Conservation (phyloP, 225 moss, liverwort and hornwort species). For the Anthoceros angustus region DNA sequence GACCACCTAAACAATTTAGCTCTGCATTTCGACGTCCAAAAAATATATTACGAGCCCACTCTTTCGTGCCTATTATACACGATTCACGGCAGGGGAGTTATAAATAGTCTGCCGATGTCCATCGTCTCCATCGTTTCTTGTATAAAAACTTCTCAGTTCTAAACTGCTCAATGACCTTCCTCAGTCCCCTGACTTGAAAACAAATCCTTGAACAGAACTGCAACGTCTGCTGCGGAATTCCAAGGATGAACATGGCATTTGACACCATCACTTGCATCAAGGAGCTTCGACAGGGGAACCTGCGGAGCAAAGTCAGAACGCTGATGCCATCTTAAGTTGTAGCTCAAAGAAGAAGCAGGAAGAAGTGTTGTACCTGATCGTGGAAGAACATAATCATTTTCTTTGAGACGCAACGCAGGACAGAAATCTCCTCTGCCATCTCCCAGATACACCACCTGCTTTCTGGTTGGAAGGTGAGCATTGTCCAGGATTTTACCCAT, state of each 20-base stretch:
- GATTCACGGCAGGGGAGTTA: no score
- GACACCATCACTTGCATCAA: slow-evolving; percentile 17
- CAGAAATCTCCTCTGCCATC: slow-evolving; percentile 48
- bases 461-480: slow-evolving; percentile 9
- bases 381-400: slow-evolving; percentile 37
- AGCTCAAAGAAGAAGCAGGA: background rate
- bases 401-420: slow-evolving; percentile 32
- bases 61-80: no score
- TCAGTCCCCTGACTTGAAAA: background rate
- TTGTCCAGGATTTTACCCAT: slow-evolving; percentile 20
- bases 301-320: slow-evolving; percentile 10
- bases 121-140: no score
- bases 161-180: background rate
- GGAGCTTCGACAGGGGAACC: slow-evolving; percentile 27
- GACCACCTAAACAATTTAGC: no score
- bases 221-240: slow-evolving; percentile 35
- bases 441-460: slow-evolving; percentile 32
- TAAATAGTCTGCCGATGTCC: no score
- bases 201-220: slow-evolving; percentile 15
- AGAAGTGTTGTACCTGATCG: slow-evolving; percentile 21
- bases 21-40: no score
- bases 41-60: no score
- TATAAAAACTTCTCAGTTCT: no score
- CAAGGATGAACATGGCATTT: slow-evolving; percentile 34
- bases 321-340: background rate